phyloP scores from a whole-genome alignment of 1,139 yeast species.

The Diutina mesorugosa region DNA sequence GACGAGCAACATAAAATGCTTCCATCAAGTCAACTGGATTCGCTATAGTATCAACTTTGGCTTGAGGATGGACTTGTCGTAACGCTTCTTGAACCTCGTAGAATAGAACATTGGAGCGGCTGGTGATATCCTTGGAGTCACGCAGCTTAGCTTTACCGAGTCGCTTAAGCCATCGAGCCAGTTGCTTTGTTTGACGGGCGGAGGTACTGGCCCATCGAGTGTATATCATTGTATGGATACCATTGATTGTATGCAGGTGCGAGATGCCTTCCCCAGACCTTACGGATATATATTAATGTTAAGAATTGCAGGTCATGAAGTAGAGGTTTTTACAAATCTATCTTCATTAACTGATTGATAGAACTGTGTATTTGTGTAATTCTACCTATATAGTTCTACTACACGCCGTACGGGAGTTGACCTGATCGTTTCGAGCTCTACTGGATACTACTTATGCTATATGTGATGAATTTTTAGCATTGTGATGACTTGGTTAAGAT shows the following conservation, averaged over 20 bases:
- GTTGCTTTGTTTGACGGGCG: background rate
- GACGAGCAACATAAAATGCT: slow-evolving; percentile 13
- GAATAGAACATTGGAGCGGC: slow-evolving; percentile 12
- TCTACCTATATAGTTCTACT: too few relatives aligned
- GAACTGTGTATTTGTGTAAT: too few relatives aligned
- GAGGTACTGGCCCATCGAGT: background rate
- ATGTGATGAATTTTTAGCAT: too few relatives aligned
- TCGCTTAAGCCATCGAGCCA: background rate
- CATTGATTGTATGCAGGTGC: background rate
- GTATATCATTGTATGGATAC: background rate
- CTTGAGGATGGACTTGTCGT: slow-evolving; percentile 5
- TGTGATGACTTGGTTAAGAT: too few relatives aligned
- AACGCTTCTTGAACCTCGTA: slow-evolving; percentile 15
- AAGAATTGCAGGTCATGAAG: too few relatives aligned
- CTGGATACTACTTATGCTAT: too few relatives aligned
- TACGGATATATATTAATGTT: too few relatives aligned
- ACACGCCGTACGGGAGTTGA: too few relatives aligned
- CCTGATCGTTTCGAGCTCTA: too few relatives aligned
- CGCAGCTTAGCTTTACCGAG: background rate
- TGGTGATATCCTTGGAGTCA: slow-evolving; percentile 14
- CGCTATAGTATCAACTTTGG: slow-evolving; percentile 7
- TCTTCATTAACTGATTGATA: too few relatives aligned
- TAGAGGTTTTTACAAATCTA: too few relatives aligned
- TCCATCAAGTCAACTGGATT: slow-evolving; percentile 17
- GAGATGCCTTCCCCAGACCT: background rate